These are phyloP conservation scores for Testicularia cyperi DNA, from an alignment of 1,284 basidiomycete species.

Conservation along the genomic window DNA sequence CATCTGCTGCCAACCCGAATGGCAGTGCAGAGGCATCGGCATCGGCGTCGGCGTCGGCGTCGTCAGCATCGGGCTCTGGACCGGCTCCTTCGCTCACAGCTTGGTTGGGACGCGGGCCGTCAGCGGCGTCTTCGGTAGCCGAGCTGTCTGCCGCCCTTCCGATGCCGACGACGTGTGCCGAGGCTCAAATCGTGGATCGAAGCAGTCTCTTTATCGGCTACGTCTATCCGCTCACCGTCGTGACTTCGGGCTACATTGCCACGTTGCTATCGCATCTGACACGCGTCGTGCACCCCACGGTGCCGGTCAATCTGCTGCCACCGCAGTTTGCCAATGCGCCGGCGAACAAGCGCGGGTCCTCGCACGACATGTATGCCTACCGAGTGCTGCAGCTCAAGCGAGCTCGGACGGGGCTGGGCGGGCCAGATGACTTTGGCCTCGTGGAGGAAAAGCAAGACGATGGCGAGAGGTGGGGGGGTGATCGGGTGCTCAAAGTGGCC, in stretches of 20 bases:
- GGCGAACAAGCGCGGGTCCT: constrained; percentile 36
- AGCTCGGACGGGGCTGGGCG: constrained; percentile 43
- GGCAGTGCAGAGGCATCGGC: background rate
- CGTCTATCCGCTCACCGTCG: constrained; percentile 47
- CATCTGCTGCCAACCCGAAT: background rate
- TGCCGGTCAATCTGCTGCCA: constrained; percentile 42
- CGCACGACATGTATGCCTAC: constrained; percentile 57
- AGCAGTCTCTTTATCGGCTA: constrained; percentile 56
- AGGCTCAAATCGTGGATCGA: constrained; percentile 52
- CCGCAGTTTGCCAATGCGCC: constrained; percentile 43
- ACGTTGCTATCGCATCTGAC: constrained; percentile 48
- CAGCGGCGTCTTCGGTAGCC: constrained; percentile 21
- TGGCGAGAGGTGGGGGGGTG: constrained; percentile 54
- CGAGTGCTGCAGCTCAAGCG: constrained; percentile 50
- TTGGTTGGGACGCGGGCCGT: constrained; percentile 41
- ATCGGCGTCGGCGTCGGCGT: background rate
- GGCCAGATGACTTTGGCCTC: constrained; percentile 53
- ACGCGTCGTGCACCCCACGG: constrained; percentile 48
- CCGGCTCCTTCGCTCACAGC: constrained; percentile 22
- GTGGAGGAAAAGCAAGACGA: constrained; percentile 55
- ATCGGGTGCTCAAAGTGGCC: constrained; percentile 42
- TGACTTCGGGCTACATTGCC: constrained; percentile 24
- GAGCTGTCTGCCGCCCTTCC: constrained; percentile 32
- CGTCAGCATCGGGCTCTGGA: too few relatives aligned
- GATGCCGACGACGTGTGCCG: constrained; percentile 39